Conservation (phyloP, 768 basidiomycete species). For the Cystobasidiopsis lactophilus region DNA sequence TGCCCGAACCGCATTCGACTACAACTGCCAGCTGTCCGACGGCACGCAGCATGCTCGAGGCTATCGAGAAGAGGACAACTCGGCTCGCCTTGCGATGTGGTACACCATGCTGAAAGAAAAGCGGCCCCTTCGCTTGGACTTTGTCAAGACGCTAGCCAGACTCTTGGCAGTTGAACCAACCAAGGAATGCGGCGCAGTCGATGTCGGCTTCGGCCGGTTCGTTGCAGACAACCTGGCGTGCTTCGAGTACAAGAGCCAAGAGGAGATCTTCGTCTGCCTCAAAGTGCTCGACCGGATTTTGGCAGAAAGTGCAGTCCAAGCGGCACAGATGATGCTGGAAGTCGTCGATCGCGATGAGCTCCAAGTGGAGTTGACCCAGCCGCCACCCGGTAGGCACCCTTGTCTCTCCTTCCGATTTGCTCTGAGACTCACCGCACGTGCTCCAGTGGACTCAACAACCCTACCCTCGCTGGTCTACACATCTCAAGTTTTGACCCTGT, state of each 20-base stretch:
- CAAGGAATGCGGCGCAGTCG: constrained; percentile 33
- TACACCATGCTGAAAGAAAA: constrained; percentile 81
- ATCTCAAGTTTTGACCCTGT: constrained; percentile 58
- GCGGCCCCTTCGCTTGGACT: constrained; percentile 60
- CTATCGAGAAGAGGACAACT: constrained; percentile 24
- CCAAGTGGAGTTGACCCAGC: neutral
- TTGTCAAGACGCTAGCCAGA: constrained; percentile 57
- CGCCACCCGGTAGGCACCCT: neutral
- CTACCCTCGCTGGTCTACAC: constrained; percentile 19
- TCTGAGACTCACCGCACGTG: neutral
- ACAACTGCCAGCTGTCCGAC: constrained; percentile 31
- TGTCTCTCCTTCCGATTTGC: neutral
- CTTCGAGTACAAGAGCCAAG: constrained; percentile 85
- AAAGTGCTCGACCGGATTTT: constrained; percentile 51
- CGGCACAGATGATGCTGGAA: constrained; percentile 32
- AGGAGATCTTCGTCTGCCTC: constrained; percentile 72
- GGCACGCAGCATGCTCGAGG: neutral
- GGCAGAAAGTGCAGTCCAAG: constrained; percentile 57
- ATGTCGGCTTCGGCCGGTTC: constrained; percentile 68
- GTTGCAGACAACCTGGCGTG: constrained; percentile 84
- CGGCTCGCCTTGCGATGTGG: constrained; percentile 58
- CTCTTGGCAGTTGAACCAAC: constrained; percentile 47
- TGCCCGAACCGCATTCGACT: constrained; percentile 59
- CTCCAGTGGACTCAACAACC: neutral
- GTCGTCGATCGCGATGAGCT: constrained; percentile 5